Conservation (phyloP, 176 grass and related monocot genomes). For the Raddia guianensis region DNA sequence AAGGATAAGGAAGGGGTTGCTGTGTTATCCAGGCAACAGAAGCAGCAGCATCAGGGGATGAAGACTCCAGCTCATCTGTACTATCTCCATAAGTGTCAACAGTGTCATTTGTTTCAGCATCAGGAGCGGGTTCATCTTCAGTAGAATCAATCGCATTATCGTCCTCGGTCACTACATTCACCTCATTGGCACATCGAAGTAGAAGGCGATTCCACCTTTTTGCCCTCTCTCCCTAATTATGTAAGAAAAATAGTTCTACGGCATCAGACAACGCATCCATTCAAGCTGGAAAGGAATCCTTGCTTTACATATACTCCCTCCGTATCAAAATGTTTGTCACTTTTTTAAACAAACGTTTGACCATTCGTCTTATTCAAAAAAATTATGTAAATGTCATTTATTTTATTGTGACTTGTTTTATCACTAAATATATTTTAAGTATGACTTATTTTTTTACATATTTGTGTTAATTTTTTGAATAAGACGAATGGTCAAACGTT, state of each 20-base stretch:
- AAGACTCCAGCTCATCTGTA: slow-evolving; percentile 1
- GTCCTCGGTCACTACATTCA: slow-evolving; percentile 32
- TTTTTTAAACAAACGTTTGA: no score
- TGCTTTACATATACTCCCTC: not conserved
- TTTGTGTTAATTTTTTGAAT: no score
- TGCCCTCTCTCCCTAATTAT: not conserved
- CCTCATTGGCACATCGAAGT: slow-evolving; percentile 5
- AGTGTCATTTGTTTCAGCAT: not conserved
- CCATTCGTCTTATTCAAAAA: no score
- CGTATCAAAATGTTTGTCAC: no score
- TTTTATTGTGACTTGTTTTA: no score
- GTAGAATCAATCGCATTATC: not conserved
- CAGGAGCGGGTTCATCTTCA: slow-evolving; percentile 17
- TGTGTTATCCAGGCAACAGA: slow-evolving; percentile 51
- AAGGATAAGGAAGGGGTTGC: slow-evolving; percentile 65
- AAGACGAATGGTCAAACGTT: no score
- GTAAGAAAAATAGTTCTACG: not conserved
- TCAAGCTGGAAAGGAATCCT: not conserved
- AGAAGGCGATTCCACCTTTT: not conserved
- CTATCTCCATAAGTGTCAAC: not conserved
- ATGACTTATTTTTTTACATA: no score
- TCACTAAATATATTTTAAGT: no score
- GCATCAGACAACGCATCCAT: not conserved
- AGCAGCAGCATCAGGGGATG: slow-evolving; percentile 11
- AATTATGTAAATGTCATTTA: no score